These are phyloP conservation scores for Metschnikowia picachoensis DNA, from an alignment of 805 yeast species.

Conservation along the genomic window DNA sequence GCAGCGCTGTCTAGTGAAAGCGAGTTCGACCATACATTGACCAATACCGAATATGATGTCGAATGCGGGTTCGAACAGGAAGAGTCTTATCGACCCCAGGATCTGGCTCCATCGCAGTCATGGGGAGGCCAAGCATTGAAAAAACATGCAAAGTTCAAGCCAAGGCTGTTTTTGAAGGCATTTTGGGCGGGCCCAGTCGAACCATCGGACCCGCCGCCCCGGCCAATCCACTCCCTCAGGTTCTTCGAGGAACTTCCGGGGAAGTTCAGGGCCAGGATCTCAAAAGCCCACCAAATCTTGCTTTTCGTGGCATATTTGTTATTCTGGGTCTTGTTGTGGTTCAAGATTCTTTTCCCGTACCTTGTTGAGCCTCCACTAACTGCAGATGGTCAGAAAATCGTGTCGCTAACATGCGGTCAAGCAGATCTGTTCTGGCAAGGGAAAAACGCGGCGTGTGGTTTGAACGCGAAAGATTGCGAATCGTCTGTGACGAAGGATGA, in stretches of 20 bases:
- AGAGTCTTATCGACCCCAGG: neutral
- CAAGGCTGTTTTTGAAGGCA: neutral
- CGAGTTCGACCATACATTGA: neutral
- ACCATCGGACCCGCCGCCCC: constrained; percentile 48
- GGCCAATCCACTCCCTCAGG: constrained; percentile 22
- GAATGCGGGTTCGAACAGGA: too few species aligned
- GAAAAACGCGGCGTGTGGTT: constrained; percentile 71
- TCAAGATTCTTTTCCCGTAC: constrained; percentile 42
- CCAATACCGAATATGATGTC: neutral
- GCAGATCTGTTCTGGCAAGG: constrained; percentile 64
- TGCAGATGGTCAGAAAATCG: constrained; percentile 22
- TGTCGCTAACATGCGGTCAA: constrained; percentile 47
- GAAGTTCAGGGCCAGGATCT: constrained; percentile 27
- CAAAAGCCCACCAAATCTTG: constrained; percentile 23
- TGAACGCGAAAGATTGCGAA: constrained; percentile 58
- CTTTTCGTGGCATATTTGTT: constrained; percentile 37
- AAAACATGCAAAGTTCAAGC: neutral
- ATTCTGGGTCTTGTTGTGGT: constrained; percentile 44
- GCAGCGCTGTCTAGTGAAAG: neutral
- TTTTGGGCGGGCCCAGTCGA: constrained; percentile 56
- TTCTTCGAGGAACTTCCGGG: constrained; percentile 45
- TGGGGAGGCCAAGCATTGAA: neutral
- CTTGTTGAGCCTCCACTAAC: constrained; percentile 38
- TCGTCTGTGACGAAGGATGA: constrained; percentile 38
- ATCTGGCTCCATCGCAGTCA: neutral